phyloP scores from a whole-genome alignment of 805 yeast species.

The Isabelozyma rhagii region DNA sequence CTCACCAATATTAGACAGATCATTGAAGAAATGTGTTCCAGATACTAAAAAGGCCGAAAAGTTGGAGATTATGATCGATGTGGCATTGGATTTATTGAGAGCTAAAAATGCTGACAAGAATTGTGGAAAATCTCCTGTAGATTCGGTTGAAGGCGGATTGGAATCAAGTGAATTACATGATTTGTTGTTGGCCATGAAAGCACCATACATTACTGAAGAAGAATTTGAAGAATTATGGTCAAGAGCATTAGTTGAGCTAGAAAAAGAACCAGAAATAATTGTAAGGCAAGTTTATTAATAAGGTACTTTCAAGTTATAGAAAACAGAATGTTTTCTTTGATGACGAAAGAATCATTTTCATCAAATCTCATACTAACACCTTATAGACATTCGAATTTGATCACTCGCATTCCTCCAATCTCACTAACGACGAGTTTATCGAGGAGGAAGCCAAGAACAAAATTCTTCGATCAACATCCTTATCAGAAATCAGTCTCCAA shows the following conservation, averaged over 20 bases:
- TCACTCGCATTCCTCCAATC: constrained; percentile 14
- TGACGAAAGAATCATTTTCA: not conserved
- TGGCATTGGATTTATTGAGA: constrained; percentile 64
- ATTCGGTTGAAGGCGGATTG: constrained; percentile 50
- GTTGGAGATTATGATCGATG: constrained; percentile 60
- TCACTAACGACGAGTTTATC: constrained; percentile 16
- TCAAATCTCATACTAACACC: constrained; percentile 17
- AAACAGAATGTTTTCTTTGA: not conserved
- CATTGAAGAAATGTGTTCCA: constrained; percentile 54
- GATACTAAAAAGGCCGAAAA: constrained; percentile 71
- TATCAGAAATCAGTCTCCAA: constrained; percentile 54
- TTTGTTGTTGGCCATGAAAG: constrained; percentile 44
- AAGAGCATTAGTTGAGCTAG: constrained; percentile 57
- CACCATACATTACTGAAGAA: constrained; percentile 47
- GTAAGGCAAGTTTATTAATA: constrained; percentile 67
- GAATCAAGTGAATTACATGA: constrained; percentile 48
- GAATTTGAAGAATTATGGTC: constrained; percentile 78
- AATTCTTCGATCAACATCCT: constrained; percentile 73
- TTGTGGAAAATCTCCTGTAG: constrained; percentile 50
- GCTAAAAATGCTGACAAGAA: constrained; percentile 61
- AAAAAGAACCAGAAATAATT: constrained; percentile 64
- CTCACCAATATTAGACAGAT: constrained; percentile 55
- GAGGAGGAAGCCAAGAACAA: constrained; percentile 41
- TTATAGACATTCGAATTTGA: constrained; percentile 14
- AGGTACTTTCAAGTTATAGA: not conserved